Percentiles rank a stretch among this genome's conserved stretches.
Evolutionary conservation across 257 asterid genomes (phyloP).

Genomic region (Perilla frutescens): DNA sequence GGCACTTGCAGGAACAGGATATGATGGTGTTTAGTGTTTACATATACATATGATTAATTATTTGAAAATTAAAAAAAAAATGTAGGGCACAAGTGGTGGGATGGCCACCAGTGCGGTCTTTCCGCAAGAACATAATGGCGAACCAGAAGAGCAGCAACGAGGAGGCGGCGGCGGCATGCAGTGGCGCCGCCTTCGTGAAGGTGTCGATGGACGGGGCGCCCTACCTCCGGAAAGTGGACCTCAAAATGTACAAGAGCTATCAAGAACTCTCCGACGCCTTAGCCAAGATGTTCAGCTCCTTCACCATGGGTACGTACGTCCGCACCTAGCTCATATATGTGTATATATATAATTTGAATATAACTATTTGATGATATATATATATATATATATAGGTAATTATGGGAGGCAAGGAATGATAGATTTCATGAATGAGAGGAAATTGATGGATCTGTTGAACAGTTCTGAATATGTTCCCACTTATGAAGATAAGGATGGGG

Average conservation of each 20-base stretch:
- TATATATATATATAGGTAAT: slow-evolving; percentile 33
- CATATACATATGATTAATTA: too few relatives aligned
- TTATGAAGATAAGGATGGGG: slow-evolving; percentile 94
- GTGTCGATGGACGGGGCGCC: slow-evolving; percentile 69
- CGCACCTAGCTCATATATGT: not conserved
- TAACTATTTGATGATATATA: not conserved
- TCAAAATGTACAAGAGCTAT: slow-evolving; percentile 51
- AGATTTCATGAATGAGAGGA: slow-evolving; percentile 67
- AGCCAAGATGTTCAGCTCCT: slow-evolving; percentile 68
- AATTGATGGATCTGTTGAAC: slow-evolving; percentile 74
- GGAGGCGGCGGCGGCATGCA: slow-evolving; percentile 46
- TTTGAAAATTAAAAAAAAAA: too few relatives aligned
- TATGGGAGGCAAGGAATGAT: slow-evolving; percentile 62
- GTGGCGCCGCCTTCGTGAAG: slow-evolving; percentile 48
- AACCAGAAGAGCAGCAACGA: slow-evolving; percentile 40
- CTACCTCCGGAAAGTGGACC: slow-evolving; percentile 57
- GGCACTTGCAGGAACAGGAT: not conserved
- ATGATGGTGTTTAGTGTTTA: too few relatives aligned
- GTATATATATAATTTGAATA: too few relatives aligned
- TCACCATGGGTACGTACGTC: slow-evolving; percentile 46
- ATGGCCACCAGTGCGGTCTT: slow-evolving; percentile 91
- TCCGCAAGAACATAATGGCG: slow-evolving; percentile 75
- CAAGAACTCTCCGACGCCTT: slow-evolving; percentile 54
- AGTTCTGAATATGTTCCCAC: slow-evolving; percentile 86
- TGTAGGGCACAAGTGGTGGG: slow-evolving; percentile 91